Conservation (phyloP, 169 alveolate genomes). For the Babesia gibsoni region DNA sequence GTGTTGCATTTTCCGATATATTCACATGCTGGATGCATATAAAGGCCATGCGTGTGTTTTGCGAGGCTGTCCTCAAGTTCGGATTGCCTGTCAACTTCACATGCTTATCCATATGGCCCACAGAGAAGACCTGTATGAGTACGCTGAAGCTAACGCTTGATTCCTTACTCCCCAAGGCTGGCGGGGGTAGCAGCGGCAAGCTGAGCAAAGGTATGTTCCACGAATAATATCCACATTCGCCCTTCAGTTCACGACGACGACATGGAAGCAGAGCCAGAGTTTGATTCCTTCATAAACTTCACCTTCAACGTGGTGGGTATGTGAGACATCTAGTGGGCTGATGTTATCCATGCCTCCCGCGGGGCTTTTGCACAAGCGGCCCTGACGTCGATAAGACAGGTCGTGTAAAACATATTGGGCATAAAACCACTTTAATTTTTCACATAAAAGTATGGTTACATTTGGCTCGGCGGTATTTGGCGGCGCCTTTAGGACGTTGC, state of each 20-base stretch:
- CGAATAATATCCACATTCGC: too few species aligned
- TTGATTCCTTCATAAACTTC: constrained; percentile 24
- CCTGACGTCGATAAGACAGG: too few species aligned
- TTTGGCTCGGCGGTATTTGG: not conserved
- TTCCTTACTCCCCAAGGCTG: not conserved
- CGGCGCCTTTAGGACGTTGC: not conserved
- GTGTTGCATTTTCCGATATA: constrained; percentile 85
- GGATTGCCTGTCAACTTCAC: constrained; percentile 88
- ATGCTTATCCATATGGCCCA: constrained; percentile 70
- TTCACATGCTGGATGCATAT: constrained; percentile 83
- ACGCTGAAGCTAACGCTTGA: constrained; percentile 13
- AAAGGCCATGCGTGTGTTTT: constrained; percentile 86
- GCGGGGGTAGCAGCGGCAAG: not conserved
- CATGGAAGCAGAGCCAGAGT: constrained; percentile 8
- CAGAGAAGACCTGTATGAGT: constrained; percentile 18
- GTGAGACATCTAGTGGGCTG: constrained; percentile 10
- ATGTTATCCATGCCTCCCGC: too few species aligned
- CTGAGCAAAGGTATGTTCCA: too few species aligned
- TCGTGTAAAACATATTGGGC: not conserved
- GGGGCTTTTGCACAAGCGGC: too few species aligned
- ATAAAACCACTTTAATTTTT: not conserved
- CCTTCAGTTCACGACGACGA: not conserved
- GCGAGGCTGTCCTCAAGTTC: constrained; percentile 87
- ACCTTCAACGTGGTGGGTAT: constrained; percentile 29
- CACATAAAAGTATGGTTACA: not conserved